Percentiles rank a stretch among this genome's conserved stretches.
Evolutionary conservation across 2,329 filamentous ascomycete species (phyloP).

Genomic region (Colletotrichum liaoningense): DNA sequence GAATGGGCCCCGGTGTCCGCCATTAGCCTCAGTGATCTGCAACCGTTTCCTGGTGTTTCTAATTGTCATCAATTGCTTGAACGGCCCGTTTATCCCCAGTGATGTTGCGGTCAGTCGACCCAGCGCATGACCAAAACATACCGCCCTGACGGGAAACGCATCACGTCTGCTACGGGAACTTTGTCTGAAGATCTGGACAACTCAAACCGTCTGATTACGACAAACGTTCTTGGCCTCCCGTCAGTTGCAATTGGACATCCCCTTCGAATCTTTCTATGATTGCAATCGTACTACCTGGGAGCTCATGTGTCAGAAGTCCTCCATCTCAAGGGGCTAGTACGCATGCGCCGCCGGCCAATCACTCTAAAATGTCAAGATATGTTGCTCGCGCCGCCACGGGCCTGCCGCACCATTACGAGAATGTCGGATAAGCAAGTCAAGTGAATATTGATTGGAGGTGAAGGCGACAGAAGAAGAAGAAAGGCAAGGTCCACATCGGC

Average conservation of each 20-base stretch:
- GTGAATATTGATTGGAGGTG: background rate
- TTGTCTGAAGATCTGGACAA: background rate
- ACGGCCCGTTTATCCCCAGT: background rate
- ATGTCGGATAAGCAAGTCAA: background rate
- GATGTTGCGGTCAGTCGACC: background rate
- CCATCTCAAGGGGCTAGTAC: background rate
- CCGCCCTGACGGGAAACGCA: background rate
- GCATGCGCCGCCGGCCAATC: background rate
- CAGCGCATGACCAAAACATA: background rate
- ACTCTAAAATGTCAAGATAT: background rate
- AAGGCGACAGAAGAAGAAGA: background rate
- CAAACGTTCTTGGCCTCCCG: background rate
- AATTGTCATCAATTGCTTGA: background rate
- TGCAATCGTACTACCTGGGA: background rate
- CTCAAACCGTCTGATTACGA: background rate
- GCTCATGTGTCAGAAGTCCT: background rate
- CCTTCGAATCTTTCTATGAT: background rate
- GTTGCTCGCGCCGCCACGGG: background rate
- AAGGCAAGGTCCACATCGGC: background rate
- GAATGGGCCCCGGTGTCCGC: background rate
- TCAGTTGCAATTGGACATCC: background rate
- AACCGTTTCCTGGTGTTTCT: background rate
- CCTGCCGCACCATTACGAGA: background rate
- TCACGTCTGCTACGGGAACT: background rate
- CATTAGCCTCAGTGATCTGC: background rate